These are phyloP conservation scores for Tylopilus cervinicoccineus DNA, from an alignment of 768 basidiomycete species.

Conservation along the genomic window DNA sequence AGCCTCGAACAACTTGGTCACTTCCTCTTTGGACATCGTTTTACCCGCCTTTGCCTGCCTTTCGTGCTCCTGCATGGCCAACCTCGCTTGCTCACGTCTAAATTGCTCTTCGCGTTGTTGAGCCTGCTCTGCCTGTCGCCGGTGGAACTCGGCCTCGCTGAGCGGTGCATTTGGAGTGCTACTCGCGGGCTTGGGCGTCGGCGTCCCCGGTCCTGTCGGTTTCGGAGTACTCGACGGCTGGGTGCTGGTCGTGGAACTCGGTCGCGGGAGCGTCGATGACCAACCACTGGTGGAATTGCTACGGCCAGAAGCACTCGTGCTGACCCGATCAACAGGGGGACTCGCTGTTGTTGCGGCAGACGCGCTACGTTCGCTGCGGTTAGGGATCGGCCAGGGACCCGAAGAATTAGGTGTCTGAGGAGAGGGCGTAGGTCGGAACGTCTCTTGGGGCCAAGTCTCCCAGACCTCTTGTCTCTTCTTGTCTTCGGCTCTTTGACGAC, in stretches of 20 bases:
- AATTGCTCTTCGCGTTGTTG: constrained; percentile 67
- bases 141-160: constrained; percentile 55
- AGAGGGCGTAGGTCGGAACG: constrained; percentile 19
- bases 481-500: constrained; percentile 29
- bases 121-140: constrained; percentile 60
- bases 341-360: constrained; percentile 29
- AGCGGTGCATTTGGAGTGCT: constrained; percentile 20
- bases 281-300: constrained; percentile 25
- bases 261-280: constrained; percentile 28
- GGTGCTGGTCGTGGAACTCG: constrained; percentile 22
- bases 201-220: constrained; percentile 19
- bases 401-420: constrained; percentile 29
- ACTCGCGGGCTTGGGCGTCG: constrained; percentile 19
- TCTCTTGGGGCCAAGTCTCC: constrained; percentile 27
- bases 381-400: constrained; percentile 30
- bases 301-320: constrained; percentile 27
- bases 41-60: constrained; percentile 40
- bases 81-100: constrained; percentile 59
- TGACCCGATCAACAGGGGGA: constrained; percentile 30
- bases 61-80: constrained; percentile 49
- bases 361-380: constrained; percentile 30
- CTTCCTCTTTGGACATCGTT: constrained; percentile 53
- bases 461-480: constrained; percentile 28
- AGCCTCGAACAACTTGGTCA: constrained; percentile 49
- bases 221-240: constrained; percentile 26